Conservation (phyloP, 1,284 basidiomycete species). For the Tilletia caries region DNA sequence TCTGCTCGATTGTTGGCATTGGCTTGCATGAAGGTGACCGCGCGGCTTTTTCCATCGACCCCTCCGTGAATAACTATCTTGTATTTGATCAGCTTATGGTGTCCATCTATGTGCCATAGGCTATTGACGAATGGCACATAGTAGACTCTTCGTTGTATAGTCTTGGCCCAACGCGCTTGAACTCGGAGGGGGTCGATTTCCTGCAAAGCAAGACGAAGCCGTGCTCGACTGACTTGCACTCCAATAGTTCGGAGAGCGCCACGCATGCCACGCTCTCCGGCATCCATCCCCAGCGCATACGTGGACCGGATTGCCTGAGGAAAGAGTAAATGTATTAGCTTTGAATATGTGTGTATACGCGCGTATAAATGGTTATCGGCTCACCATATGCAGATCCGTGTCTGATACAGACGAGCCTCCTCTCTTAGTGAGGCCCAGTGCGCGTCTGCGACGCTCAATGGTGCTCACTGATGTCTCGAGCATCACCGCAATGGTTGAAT, state of each 20-base stretch:
- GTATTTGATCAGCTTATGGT: conserved; percentile 55
- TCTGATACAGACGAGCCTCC: no score
- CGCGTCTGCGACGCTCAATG: background rate
- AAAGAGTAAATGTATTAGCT: background rate
- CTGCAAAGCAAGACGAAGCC: background rate
- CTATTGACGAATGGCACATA: background rate
- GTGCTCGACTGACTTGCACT: background rate
- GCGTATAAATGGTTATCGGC: background rate
- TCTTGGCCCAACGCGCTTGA: background rate
- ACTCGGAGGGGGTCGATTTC: background rate
- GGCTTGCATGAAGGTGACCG: conserved; percentile 54
- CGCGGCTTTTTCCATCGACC: conserved; percentile 57
- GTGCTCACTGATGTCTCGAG: background rate
- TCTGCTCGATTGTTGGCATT: conserved; percentile 56
- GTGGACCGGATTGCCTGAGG: background rate
- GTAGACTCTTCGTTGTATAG: background rate
- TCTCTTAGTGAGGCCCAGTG: no score
- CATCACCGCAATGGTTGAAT: background rate
- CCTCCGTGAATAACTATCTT: conserved; percentile 60
- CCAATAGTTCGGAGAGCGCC: background rate
- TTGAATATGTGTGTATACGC: background rate
- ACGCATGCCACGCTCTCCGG: background rate
- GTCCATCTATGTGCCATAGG: background rate
- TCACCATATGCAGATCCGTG: background rate
- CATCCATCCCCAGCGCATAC: background rate